These are phyloP conservation scores for Plenodomus biglobosus DNA, from an alignment of 2,329 filamentous ascomycete genomes.

Conservation along the genomic window DNA sequence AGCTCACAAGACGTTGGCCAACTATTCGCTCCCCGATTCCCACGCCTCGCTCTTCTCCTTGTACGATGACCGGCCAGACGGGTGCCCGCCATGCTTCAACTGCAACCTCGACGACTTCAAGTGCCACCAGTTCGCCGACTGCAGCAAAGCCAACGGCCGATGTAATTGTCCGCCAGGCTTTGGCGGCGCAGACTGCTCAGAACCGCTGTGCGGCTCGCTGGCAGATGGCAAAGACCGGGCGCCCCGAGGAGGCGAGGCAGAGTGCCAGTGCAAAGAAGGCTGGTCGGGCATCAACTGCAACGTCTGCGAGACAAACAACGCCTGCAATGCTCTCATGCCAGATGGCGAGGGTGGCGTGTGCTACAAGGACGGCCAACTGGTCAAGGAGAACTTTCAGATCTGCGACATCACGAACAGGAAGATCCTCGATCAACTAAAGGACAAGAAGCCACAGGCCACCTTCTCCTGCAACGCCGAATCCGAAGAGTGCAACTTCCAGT, in stretches of 20 bases:
- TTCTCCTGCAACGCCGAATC: conserved; percentile 82
- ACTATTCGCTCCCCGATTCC: conserved; percentile 57
- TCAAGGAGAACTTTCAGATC: conserved; percentile 96
- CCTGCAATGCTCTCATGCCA: conserved; percentile 86
- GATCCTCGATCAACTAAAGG: conserved; percentile 83
- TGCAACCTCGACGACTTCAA: conserved; percentile 90
- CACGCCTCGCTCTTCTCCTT: conserved; percentile 61
- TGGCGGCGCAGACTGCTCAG: conserved; percentile 88
- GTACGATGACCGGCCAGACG: conserved; percentile 70
- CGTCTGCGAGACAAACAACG: conserved; percentile 80
- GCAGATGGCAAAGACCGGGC: conserved; percentile 75
- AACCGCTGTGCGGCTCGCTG: conserved; percentile 87
- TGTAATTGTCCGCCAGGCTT: conserved; percentile 91
- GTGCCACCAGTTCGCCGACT: conserved; percentile 87
- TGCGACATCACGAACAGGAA: conserved; percentile 96
- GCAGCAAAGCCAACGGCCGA: conserved; percentile 87
- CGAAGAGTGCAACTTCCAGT: conserved; percentile 89
- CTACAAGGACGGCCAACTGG: conserved; percentile 85
- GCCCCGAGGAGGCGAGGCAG: conserved; percentile 65
- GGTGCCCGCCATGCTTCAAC: conserved; percentile 93
- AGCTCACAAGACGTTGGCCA: conserved; percentile 38
- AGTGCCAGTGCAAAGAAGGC: conserved; percentile 84
- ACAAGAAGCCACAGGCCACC: conserved; percentile 86
- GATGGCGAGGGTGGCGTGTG: conserved; percentile 80
- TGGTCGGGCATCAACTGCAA: conserved; percentile 98